Evolutionary conservation across 768 basidiomycete species (phyloP).

Genomic region (Candolleomyces eurysporus): DNA sequence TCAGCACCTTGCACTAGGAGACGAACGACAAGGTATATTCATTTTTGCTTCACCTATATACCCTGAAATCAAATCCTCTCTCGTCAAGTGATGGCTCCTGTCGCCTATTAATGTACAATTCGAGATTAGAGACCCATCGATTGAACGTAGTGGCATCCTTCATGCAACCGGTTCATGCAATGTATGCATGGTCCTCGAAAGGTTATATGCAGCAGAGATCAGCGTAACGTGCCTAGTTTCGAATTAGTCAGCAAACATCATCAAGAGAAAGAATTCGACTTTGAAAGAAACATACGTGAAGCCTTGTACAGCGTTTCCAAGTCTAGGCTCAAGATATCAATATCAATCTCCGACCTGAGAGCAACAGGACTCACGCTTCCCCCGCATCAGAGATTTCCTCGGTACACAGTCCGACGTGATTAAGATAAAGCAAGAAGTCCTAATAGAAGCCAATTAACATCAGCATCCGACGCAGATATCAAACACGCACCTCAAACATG

Average conservation of each 20-base stretch:
- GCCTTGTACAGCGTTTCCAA: conserved; percentile 87
- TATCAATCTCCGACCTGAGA: not conserved
- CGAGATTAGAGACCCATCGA: no score
- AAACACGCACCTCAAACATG: conserved; percentile 83
- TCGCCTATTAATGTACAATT: no score
- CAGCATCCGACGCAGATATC: not conserved
- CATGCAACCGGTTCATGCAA: not conserved
- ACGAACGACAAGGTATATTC: no score
- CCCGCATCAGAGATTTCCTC: conserved; percentile 86
- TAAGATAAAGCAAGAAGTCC: conserved; percentile 80
- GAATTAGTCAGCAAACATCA: not conserved
- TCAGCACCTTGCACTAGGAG: no score
- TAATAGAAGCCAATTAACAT: conserved; percentile 19
- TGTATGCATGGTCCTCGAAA: conserved; percentile 58
- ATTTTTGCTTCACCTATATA: no score
- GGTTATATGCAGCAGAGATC: conserved; percentile 82
- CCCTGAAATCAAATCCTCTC: no score
- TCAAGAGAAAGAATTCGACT: no score
- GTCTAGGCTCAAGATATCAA: conserved; percentile 33
- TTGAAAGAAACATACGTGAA: conserved; percentile 63
- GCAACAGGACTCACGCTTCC: conserved; percentile 57
- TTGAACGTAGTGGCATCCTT: no score
- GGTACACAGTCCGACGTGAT: conserved; percentile 84
- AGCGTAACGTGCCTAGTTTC: conserved; percentile 69
- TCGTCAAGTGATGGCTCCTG: no score